Percentiles rank a stretch among this genome's conserved stretches.
These are phyloP conservation scores for Sutorius eximius DNA, from an alignment of 1,284 basidiomycete species.

Conservation along the genomic window DNA sequence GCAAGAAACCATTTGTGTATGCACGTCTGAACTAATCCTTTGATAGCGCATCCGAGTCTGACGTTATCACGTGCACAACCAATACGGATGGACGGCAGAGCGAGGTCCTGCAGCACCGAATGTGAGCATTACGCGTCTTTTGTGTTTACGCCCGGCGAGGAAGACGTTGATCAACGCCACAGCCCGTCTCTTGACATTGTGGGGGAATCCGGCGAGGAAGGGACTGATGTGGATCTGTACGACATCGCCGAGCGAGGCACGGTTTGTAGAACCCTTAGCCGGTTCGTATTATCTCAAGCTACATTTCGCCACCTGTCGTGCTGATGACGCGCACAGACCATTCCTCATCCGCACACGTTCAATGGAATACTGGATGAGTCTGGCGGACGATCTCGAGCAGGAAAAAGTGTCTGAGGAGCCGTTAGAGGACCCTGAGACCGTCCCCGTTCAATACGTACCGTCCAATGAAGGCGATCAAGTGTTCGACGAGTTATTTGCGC, in stretches of 20 bases:
- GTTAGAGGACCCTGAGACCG: neutral
- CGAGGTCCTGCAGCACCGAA: neutral
- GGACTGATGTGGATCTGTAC: neutral
- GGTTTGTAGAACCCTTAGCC: conserved; percentile 8
- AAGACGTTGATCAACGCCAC: neutral
- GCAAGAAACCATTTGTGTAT: neutral
- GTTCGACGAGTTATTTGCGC: neutral
- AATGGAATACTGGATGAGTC: neutral
- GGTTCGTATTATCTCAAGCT: conserved; percentile 4
- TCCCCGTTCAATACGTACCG: neutral
- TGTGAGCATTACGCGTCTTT: neutral
- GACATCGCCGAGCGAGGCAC: conserved; percentile 4
- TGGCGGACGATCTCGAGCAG: neutral
- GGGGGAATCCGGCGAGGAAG: conserved; percentile 1
- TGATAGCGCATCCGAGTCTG: neutral
- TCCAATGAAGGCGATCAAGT: neutral
- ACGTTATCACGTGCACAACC: neutral
- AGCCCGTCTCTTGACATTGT: conserved; percentile 11
- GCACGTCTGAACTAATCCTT: neutral
- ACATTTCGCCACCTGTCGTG: neutral
- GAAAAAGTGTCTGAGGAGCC: neutral
- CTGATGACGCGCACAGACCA: conserved; percentile 9
- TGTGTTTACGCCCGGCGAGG: neutral
- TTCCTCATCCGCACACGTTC: neutral
- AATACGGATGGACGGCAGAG: neutral